Conservation (phyloP, 2,329 filamentous ascomycete genomes). For the Cercospora beticola region DNA sequence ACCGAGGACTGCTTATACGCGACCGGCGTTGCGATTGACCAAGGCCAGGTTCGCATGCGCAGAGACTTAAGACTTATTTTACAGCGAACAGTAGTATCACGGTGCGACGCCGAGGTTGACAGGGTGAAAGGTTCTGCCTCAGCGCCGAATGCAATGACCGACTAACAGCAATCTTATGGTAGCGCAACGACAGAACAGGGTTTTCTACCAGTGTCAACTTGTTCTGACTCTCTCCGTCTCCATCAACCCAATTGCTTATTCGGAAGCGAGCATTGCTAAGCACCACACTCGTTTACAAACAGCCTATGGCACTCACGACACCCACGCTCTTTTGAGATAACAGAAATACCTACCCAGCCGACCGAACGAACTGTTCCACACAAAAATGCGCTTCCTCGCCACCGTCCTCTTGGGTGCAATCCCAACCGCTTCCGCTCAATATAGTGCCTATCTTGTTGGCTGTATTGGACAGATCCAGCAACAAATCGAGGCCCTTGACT, state of each 20-base stretch:
- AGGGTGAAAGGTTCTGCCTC: neutral
- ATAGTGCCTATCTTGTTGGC: neutral
- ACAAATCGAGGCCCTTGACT: neutral
- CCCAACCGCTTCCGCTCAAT: neutral
- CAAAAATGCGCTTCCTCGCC: neutral
- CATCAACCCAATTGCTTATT: neutral
- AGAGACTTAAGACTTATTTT: neutral
- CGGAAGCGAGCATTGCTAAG: neutral
- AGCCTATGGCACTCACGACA: neutral
- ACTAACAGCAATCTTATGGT: neutral
- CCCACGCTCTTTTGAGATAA: neutral
- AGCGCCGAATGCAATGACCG: neutral
- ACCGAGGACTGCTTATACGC: neutral
- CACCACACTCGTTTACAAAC: neutral
- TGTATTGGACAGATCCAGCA: neutral
- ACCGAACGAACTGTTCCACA: neutral
- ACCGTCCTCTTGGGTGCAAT: neutral
- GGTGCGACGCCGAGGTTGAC: neutral
- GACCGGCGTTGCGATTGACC: neutral
- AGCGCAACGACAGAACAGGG: neutral
- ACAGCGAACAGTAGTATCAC: neutral
- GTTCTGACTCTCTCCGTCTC: neutral
- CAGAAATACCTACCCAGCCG: neutral
- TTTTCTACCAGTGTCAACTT: neutral
- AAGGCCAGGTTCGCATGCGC: neutral